Evolutionary conservation across 169 alveolate genomes (phyloP).

Genomic region (Neospora caninum): DNA sequence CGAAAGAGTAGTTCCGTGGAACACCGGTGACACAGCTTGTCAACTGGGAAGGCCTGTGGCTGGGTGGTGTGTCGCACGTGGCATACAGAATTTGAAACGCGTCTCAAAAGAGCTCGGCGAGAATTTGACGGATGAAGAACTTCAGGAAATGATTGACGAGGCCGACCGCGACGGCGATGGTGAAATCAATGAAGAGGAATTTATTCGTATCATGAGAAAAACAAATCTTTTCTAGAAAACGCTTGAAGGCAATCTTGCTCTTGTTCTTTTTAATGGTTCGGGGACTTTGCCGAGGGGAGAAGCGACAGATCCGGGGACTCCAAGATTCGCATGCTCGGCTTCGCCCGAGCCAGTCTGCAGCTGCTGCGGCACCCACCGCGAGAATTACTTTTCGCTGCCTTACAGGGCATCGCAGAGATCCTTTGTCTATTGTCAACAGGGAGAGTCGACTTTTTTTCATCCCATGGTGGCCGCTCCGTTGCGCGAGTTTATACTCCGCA

Average conservation of each 20-base stretch:
- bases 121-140: conserved; percentile 96
- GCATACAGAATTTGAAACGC: conserved; percentile 90
- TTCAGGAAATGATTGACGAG: conserved; percentile 98
- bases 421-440: not conserved
- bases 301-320: no score
- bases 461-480: no score
- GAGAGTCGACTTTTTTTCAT: not conserved
- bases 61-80: no score
- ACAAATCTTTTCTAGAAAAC: conserved; percentile 91
- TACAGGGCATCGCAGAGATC: not conserved
- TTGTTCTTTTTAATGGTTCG: not conserved
- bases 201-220: conserved; percentile 97
- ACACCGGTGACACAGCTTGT: no score
- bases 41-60: no score
- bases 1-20: no score
- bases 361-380: not conserved
- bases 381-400: not conserved
- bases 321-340: no score
- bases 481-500: no score
- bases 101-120: conserved; percentile 99
- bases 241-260: not conserved
- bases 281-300: no score
- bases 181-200: conserved; percentile 96
- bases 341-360: no score
- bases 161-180: conserved; percentile 99